Evolutionary conservation across 169 alveolate species (phyloP), one percentile per base, ranked within the genome.

Genomic region (Cryptosporidium tyzzeri): DNA sequence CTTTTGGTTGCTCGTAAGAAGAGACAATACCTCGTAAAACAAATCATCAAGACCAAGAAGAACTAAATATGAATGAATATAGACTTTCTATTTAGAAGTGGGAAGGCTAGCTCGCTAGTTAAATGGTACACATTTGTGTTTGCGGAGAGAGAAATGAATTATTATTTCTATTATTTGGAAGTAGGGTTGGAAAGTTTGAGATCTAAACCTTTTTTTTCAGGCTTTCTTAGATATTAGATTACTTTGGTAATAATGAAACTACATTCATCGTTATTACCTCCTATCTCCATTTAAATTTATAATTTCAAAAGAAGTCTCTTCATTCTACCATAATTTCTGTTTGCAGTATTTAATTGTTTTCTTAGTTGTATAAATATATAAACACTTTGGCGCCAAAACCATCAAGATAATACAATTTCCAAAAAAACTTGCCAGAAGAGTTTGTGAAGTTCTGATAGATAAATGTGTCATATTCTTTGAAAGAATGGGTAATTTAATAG

Each of bases 1-100:
- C 91, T 95, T 37, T 89, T 93, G 91, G 93, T 93, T 48, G 95
- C 95, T 55, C 89, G 89, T 65, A 80, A 80, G 69, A 80, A 80
- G 67, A 59, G 89, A 80, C 89, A 80, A n/a, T 59, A 33, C 51
- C 41, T 80, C 33, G 89, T 80, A 33, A 80, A 80, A 44, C 69
- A 59, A 29, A 31, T 62, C 45, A 62, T 80, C 21, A 73, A 80
- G 68, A 80, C 74, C 39, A 62, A 26, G 45, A 74, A 39, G 58
- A 74, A 74, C 62, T 74, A 33, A 71, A 29, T 59, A 31, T 29
- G 29, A 37, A 37, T 65, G 31, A 31, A 7, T 65, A 65, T 65
- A 65, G 16, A 37, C 41, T 9, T 31, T n/a, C 48, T 65, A 8
- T 39, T 29, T n/a, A 33, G 71, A 31, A 1, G 50, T 3, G 67